Percentiles rank a stretch among this genome's conserved stretches.
phyloP scores from a whole-genome alignment of 495 filamentous ascomycete species.

The Penicillium robsamsonii region DNA sequence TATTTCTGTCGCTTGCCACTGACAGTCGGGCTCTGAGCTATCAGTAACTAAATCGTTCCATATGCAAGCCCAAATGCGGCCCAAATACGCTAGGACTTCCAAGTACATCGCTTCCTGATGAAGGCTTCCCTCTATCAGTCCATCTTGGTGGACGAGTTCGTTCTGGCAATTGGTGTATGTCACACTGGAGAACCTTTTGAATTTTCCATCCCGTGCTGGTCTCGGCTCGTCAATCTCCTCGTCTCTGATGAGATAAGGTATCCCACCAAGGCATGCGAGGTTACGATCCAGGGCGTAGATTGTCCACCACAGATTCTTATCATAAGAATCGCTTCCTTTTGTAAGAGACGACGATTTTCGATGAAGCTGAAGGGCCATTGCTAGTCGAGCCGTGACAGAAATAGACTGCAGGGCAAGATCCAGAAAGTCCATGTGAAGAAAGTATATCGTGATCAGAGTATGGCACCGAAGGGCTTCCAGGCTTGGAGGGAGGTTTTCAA shows the following conservation, averaged over 20 bases:
- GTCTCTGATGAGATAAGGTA: not conserved
- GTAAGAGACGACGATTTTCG: not conserved
- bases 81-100: not conserved
- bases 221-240: not conserved
- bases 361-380: not conserved
- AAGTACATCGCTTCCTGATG: not conserved
- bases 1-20: not conserved
- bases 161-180: not conserved
- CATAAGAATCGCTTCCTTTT: not conserved
- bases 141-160: not conserved
- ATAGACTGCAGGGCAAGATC: not conserved
- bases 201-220: not conserved
- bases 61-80: not conserved
- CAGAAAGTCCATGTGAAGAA: not conserved
- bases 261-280: not conserved
- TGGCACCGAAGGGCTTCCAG: not conserved
- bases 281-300: not conserved
- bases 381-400: not conserved
- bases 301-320: not conserved
- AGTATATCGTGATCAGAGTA: not conserved
- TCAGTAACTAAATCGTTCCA: not conserved
- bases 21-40: not conserved
- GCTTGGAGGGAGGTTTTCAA: not conserved
- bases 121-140: not conserved
- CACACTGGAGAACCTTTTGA: not conserved